Conservation (phyloP, 352 stramenopile species). For the Peronospora destructor region DNA sequence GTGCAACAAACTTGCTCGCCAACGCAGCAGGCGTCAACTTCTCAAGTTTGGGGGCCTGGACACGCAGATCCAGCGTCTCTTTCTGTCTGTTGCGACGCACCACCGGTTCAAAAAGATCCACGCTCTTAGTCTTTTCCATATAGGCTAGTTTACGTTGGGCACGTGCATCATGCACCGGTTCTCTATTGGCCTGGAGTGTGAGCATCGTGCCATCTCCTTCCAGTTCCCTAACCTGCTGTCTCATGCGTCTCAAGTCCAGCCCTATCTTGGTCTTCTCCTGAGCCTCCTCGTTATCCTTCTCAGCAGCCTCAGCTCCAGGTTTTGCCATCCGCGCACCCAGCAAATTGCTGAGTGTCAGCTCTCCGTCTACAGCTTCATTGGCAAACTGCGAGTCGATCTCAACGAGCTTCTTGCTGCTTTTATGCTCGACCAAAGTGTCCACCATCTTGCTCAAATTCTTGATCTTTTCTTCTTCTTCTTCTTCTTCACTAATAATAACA, state of each 20-base stretch:
- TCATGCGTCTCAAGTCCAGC: conserved; percentile 49
- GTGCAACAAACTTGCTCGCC: conserved; percentile 89
- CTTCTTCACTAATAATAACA: conserved; percentile 38
- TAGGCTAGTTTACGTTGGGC: conserved; percentile 88
- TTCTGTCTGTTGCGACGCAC: conserved; percentile 90
- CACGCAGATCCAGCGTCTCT: conserved; percentile 91
- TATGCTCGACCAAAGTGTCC: conserved; percentile 42
- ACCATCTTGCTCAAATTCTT: conserved; percentile 45
- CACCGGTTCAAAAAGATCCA: conserved; percentile 85
- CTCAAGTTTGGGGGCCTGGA: conserved; percentile 76
- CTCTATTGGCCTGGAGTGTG: conserved; percentile 54
- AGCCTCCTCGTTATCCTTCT: conserved; percentile 22
- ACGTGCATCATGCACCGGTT: conserved; percentile 81
- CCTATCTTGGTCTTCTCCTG: conserved; percentile 20
- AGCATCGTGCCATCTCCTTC: conserved; percentile 48
- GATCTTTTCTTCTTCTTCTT: conserved; percentile 40
- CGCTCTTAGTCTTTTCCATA: conserved; percentile 78
- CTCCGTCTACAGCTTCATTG: conserved; percentile 11
- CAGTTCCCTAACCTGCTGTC: conserved; percentile 68
- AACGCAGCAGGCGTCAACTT: conserved; percentile 81
- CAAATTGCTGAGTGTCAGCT: conserved; percentile 25
- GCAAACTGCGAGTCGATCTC: conserved; percentile 50
- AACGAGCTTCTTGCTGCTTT: conserved; percentile 42
- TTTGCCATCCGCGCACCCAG: conserved; percentile 37
- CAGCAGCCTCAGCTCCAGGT: conserved; percentile 26